Evolutionary conservation across 352 stramenopile genomes (phyloP).

Genomic region (Chrysophaeum taylorii): DNA sequence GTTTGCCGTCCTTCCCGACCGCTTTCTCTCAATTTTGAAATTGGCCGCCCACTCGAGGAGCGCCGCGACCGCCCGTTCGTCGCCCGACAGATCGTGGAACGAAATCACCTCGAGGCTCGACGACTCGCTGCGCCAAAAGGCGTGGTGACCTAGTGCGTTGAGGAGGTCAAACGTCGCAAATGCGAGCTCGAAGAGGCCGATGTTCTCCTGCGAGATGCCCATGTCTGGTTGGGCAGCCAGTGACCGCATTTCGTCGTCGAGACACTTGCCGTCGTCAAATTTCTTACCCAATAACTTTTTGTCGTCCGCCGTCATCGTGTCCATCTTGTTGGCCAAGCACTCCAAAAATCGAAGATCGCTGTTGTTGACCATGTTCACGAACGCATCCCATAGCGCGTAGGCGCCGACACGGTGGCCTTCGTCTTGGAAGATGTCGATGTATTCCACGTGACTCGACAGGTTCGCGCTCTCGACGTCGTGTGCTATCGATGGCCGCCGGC

Average conservation of each 20-base stretch:
- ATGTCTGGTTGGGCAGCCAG: not conserved
- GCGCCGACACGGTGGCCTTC: slow-evolving; percentile 2
- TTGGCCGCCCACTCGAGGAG: too few relatives aligned
- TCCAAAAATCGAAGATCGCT: not conserved
- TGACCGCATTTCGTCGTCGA: slow-evolving; percentile 5
- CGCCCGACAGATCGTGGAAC: not conserved
- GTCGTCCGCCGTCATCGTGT: not conserved
- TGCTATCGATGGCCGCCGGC: too few relatives aligned
- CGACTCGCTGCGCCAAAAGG: not conserved
- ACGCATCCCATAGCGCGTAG: slow-evolving; percentile 4
- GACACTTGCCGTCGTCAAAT: too few relatives aligned
- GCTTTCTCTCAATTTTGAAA: too few relatives aligned
- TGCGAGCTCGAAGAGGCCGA: not conserved
- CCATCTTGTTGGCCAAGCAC: not conserved
- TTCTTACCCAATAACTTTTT: not conserved
- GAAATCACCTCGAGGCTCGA: not conserved
- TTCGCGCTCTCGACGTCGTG: too few relatives aligned
- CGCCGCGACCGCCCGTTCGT: not conserved
- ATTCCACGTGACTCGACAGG: not conserved
- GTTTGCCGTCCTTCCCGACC: too few relatives aligned
- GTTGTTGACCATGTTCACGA: not conserved
- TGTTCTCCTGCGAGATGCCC: not conserved
- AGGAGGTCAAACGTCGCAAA: not conserved
- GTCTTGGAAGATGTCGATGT: slow-evolving; percentile 14
- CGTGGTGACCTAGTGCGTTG: not conserved